Evolutionary conservation across 2,329 filamentous ascomycete species (phyloP).

Genomic region (Sphaerulina musiva): DNA sequence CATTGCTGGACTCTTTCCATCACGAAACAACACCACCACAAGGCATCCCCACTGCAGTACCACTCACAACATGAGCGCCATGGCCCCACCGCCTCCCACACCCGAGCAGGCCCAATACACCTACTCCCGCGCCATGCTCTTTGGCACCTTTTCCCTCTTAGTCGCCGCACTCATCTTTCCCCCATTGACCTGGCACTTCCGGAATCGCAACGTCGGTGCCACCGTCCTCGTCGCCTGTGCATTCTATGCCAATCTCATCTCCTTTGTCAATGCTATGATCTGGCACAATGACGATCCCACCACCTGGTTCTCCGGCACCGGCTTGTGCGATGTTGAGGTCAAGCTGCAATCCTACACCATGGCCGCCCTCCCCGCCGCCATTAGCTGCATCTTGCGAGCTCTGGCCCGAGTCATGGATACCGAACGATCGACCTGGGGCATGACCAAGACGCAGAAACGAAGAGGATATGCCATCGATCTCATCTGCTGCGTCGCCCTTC

Average conservation of each 20-base stretch:
- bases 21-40: not conserved
- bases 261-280: slow-evolving; percentile 56
- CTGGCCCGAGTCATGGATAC: slow-evolving; percentile 57
- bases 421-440: slow-evolving; percentile 47
- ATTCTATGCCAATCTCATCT: slow-evolving; percentile 50
- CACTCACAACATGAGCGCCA: not conserved
- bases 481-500: slow-evolving; percentile 51
- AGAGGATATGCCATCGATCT: slow-evolving; percentile 47
- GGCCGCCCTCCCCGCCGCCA: slow-evolving; percentile 47
- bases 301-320: slow-evolving; percentile 52
- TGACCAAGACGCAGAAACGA: slow-evolving; percentile 44
- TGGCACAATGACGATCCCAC: slow-evolving; percentile 55
- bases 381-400: slow-evolving; percentile 54
- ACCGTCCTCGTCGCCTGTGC: slow-evolving; percentile 52
- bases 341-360: slow-evolving; percentile 51
- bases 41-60: not conserved
- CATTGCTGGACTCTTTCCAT: not conserved
- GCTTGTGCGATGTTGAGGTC: slow-evolving; percentile 59
- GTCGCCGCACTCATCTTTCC: slow-evolving; percentile 49
- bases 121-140: slow-evolving; percentile 31
- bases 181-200: slow-evolving; percentile 55
- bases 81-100: not conserved
- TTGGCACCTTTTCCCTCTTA: slow-evolving; percentile 47
- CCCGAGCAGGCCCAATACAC: not conserved
- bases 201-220: slow-evolving; percentile 55